Conservation (phyloP, 2,329 filamentous ascomycete genomes). For the Microdochium trichocladiopsis region DNA sequence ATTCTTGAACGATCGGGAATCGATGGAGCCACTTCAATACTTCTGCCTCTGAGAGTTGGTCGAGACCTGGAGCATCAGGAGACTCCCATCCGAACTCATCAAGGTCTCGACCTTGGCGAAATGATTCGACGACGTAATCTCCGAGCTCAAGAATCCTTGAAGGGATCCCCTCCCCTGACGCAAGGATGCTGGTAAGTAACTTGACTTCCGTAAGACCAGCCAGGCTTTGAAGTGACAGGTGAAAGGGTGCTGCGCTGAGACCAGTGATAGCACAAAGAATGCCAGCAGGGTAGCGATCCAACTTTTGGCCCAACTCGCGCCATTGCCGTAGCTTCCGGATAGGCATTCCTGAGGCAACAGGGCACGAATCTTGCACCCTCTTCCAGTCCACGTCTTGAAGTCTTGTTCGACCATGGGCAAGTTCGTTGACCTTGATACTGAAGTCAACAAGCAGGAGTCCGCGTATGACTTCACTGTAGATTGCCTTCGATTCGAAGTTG, state of each 20-base stretch:
- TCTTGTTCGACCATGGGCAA: neutral
- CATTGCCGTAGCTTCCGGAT: neutral
- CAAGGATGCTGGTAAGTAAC: neutral
- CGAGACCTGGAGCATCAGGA: neutral
- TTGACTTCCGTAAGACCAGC: neutral
- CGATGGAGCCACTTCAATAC: neutral
- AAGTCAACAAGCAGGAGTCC: neutral
- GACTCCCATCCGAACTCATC: neutral
- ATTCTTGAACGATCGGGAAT: neutral
- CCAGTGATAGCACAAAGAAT: neutral
- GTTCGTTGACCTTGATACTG: neutral
- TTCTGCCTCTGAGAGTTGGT: neutral
- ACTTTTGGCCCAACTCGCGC: neutral
- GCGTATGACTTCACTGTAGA: neutral
- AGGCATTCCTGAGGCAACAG: neutral
- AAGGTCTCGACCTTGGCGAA: neutral
- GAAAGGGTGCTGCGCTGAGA: neutral
- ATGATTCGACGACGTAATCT: neutral
- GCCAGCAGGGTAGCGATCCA: neutral
- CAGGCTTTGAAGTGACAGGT: neutral
- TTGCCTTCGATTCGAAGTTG: neutral
- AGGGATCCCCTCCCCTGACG: neutral
- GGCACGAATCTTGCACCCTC: neutral
- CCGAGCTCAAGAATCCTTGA: neutral
- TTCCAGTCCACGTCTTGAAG: neutral